These are phyloP conservation scores for Viridothelium virens DNA, from an alignment of 495 filamentous ascomycete species.

Conservation along the genomic window DNA sequence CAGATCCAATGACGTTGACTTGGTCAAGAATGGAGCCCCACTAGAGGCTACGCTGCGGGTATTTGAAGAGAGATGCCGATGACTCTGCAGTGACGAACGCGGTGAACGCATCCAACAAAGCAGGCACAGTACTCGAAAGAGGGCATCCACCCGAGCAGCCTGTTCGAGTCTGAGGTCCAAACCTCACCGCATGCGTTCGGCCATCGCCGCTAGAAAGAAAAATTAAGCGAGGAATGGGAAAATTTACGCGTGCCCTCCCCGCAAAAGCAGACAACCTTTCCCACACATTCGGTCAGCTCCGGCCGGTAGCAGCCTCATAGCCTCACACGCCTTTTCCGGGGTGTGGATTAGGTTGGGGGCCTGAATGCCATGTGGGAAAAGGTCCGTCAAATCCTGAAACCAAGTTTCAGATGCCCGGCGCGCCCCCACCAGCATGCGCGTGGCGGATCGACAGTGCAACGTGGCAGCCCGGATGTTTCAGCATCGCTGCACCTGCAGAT, in stretches of 20 bases:
- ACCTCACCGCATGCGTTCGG: background rate
- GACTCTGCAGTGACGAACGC: too few species aligned
- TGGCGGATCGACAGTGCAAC: background rate
- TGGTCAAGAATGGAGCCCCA: background rate
- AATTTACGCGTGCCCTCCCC: too few species aligned
- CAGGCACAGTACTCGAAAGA: background rate
- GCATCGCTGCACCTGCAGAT: background rate
- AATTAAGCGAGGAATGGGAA: too few species aligned
- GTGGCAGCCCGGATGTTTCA: background rate
- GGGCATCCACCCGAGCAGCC: background rate
- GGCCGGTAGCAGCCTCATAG: too few species aligned
- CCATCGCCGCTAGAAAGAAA: conserved; percentile 2
- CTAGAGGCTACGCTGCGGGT: too few species aligned
- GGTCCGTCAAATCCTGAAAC: too few species aligned
- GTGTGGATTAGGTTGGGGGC: too few species aligned
- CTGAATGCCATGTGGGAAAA: too few species aligned
- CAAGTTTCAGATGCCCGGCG: background rate
- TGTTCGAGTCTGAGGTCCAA: background rate
- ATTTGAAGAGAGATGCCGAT: background rate
- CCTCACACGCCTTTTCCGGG: too few species aligned
- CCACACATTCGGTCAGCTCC: background rate
- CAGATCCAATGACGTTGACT: background rate
- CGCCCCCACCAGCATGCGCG: background rate
- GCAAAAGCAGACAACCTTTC: background rate
- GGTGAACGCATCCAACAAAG: conserved; percentile 2